Evolutionary conservation across 768 basidiomycete species (phyloP), one percentile per base, ranked within the genome.

Genomic region (Amanita phalloides): DNA sequence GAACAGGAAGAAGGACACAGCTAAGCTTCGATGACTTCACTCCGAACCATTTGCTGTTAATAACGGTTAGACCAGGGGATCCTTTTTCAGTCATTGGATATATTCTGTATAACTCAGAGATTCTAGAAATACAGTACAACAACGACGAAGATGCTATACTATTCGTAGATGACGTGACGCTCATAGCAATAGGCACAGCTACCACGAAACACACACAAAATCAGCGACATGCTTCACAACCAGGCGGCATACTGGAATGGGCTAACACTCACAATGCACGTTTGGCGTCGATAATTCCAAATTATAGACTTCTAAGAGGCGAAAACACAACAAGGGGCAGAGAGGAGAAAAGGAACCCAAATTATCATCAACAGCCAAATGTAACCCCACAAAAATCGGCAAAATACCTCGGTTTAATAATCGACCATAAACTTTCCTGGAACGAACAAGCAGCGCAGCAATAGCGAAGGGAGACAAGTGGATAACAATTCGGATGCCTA

Each of bases 11-110:
- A 6, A 32, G n/a, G n/a, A 56, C 53, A 6, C 30, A 21, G 8
- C 43, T 56, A 2, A 49, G 20, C 6, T 58, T 58, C n/a, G 56
- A 58, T 17, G 56, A 58, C 36, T 58, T 45, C 25, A 20, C 28
- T 58, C 57, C 2, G 48, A 41, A 3, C 28, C 44, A 1, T 54
- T 54, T 6, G 30, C 17, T 7, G 42, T 55, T 3, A 9, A 20
- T 3, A 52, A 56, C 25, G 55, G 6, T 44, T 56, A 14, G 50
- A 49, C 6, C 57, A 52, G 57, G 57, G 0, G 48, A 49, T 20
- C 53, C 53, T 8, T 36, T 52, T 1, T 58, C 57, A 1, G 54
- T 54, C 50, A 20, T 58, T 0, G 30, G 47, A 5, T 54, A 54
- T 33, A 53, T 55, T 0, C 3, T 56, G 0, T 56, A 58, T 41